Conservation (phyloP, 768 basidiomycete genomes). For the Leccinum sublutescens region DNA sequence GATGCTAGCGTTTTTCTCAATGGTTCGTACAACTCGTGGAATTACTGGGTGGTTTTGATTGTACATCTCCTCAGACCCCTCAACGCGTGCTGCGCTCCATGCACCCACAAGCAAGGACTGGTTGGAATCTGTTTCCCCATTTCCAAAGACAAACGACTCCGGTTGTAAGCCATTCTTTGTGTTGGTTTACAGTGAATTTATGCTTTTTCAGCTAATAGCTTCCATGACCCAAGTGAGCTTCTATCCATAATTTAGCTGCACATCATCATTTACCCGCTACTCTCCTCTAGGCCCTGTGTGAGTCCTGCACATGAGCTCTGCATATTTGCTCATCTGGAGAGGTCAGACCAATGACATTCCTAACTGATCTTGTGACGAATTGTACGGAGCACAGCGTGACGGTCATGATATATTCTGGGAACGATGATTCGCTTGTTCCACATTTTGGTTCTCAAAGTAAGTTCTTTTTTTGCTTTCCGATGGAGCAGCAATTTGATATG, state of each 20-base stretch:
- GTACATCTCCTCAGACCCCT: slow-evolving; percentile 38
- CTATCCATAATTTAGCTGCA: background rate
- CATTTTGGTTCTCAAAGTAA: slow-evolving; percentile 63
- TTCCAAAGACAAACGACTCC: slow-evolving; percentile 6
- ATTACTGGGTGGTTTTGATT: slow-evolving; percentile 43
- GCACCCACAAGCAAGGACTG: slow-evolving; percentile 62
- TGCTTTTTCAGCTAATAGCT: slow-evolving; percentile 9
- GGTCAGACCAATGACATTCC: slow-evolving; percentile 58
- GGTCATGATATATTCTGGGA: slow-evolving; percentile 62
- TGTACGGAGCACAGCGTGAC: slow-evolving; percentile 46
- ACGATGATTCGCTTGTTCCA: slow-evolving; percentile 62
- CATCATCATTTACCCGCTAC: background rate
- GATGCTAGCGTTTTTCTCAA: no score
- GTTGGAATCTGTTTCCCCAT: slow-evolving; percentile 26
- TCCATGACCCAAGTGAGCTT: slow-evolving; percentile 34
- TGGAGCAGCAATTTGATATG: background rate
- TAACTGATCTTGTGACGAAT: slow-evolving; percentile 65
- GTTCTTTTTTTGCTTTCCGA: slow-evolving; percentile 6
- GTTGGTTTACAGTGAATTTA: background rate
- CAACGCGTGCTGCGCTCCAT: slow-evolving; percentile 57
- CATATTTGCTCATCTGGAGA: background rate
- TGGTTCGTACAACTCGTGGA: slow-evolving; percentile 33
- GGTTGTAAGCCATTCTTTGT: slow-evolving; percentile 13
- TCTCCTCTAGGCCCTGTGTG: slow-evolving; percentile 33
- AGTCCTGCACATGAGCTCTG: slow-evolving; percentile 8